A percentile compares a stretch with the other conserved stretches of the same genome.
phyloP scores from a whole-genome alignment of 2,329 filamentous ascomycete species.

The Dactylellina cionopaga region DNA sequence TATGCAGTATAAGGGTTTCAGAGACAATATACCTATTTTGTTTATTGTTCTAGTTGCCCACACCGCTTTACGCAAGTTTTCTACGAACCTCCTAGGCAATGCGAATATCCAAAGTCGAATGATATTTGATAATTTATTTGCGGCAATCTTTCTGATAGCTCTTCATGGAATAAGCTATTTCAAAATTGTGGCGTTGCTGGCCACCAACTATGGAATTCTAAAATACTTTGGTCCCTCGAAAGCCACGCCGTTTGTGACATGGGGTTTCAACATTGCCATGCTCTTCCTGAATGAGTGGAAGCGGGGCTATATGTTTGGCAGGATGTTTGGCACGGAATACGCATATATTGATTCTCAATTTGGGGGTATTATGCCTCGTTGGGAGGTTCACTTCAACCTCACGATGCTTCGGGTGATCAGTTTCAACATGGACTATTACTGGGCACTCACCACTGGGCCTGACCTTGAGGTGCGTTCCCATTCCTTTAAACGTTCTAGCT shows the following conservation, averaged over 20 bases:
- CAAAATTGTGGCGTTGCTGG: conserved; percentile 84
- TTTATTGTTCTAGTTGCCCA: conserved; percentile 69
- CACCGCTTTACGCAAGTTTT: conserved; percentile 59
- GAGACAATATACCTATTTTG: conserved; percentile 85
- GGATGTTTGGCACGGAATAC: conserved; percentile 64
- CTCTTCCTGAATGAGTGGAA: conserved; percentile 91
- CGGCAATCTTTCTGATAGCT: conserved; percentile 77
- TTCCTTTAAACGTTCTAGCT: neutral
- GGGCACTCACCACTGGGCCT: conserved; percentile 75
- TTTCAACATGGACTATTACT: conserved; percentile 97
- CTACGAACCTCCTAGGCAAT: conserved; percentile 67
- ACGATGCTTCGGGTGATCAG: conserved; percentile 91
- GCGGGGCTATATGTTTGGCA: conserved; percentile 77
- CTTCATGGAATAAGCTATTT: conserved; percentile 86
- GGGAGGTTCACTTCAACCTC: conserved; percentile 98
- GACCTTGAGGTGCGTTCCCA: conserved; percentile 45
- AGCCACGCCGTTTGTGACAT: conserved; percentile 80
- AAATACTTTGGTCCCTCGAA: conserved; percentile 55
- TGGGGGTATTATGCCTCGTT: conserved; percentile 84
- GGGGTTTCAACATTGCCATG: conserved; percentile 86
- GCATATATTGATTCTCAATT: conserved; percentile 75
- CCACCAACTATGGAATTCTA: conserved; percentile 78
- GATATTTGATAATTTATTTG: conserved; percentile 84
- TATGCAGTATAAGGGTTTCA: conserved; percentile 84
- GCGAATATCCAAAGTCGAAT: conserved; percentile 67